These are phyloP conservation scores for Pilaira anomala DNA, from an alignment of 192 early-diverging fungal species.

Conservation along the genomic window DNA sequence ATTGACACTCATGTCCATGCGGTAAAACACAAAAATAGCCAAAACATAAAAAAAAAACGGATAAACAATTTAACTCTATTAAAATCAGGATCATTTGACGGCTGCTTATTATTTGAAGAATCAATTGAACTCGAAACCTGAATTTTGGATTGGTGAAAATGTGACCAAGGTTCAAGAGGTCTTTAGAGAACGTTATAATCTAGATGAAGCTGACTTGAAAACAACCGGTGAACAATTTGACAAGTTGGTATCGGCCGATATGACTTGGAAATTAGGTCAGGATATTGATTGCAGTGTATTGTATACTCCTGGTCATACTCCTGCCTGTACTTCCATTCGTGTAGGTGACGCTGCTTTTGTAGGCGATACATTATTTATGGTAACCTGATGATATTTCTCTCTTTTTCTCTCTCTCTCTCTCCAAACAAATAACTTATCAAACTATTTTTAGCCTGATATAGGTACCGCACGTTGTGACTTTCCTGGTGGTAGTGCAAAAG, in stretches of 20 bases:
- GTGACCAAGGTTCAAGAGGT: slow-evolving; percentile 26
- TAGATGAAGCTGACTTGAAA: slow-evolving; percentile 5
- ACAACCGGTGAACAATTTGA: slow-evolving; percentile 25
- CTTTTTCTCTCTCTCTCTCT: slow-evolving; percentile 10
- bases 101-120: slow-evolving; percentile 28
- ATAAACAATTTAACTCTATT: background rate
- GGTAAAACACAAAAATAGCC: too few species aligned
- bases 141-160: slow-evolving; percentile 24
- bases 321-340: slow-evolving; percentile 27
- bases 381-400: background rate
- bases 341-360: slow-evolving; percentile 36
- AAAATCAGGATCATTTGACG: slow-evolving; percentile 34
- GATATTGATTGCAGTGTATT: slow-evolving; percentile 25
- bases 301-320: slow-evolving; percentile 33
- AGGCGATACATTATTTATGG: slow-evolving; percentile 38
- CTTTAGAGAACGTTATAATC: slow-evolving; percentile 30
- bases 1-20: slow-evolving; percentile 39
- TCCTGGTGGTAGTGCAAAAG: slow-evolving; percentile 33
- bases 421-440: background rate
- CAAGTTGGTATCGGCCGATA: slow-evolving; percentile 3
- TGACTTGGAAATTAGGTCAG: slow-evolving; percentile 22
- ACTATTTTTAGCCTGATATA: slow-evolving; percentile 28
- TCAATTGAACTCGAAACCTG: slow-evolving; percentile 22
- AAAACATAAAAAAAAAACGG: background rate
- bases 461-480: slow-evolving; percentile 38